Evolutionary conservation across 2,329 filamentous ascomycete genomes (phyloP), one percentile per base, ranked within the genome.

Genomic region (Periconia sp.): DNA sequence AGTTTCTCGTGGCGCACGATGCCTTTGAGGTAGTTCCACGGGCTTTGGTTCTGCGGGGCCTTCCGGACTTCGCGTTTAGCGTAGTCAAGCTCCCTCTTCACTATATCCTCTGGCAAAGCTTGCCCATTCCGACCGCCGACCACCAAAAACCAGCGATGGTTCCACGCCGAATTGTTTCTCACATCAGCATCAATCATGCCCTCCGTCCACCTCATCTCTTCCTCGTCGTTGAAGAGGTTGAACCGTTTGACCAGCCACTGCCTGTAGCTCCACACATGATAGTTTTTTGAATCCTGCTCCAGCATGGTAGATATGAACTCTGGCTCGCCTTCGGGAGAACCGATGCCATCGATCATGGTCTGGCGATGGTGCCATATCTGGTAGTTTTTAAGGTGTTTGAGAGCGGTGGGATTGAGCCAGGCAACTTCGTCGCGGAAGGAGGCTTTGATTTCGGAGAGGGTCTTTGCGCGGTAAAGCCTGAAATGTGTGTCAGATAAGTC

Each of bases 101-200:
- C 76, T 8, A 91, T 74, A 1, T 81, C 81, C 23, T 80, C 76
- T 59, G 60, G 77, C 66, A 54, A 74, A 55, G 62, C 73, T 59
- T 58, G 72, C 27, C 75, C 76, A 20, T 73, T 65, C 33, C 71
- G 70, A 11, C 79, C 82, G 79, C 71, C 83, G 82, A 97, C 96
- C 17, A 93, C 85, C n/a, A 97, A 73, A 73, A 93, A 96, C 81
- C 94, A 97, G 48, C 94, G 87, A 79, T 99, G 93, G 61, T 93
- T 95, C 94, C 94, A 99, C 15, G 93, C 94, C 43, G 90, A 94
- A 74, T 99, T 99, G 78, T 99, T 99, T 67, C 92, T 84, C 55
- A 97, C 86, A 74, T 99, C 94, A 33, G 85, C 79, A 53, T 85
- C 79, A 53, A 99, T 83, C 72, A 96, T 82, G 40, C 76, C 75